Percentiles rank a stretch among this genome's conserved stretches.
Conservation (phyloP, 1,284 basidiomycete species). For the Golubevia pallescens region DNA sequence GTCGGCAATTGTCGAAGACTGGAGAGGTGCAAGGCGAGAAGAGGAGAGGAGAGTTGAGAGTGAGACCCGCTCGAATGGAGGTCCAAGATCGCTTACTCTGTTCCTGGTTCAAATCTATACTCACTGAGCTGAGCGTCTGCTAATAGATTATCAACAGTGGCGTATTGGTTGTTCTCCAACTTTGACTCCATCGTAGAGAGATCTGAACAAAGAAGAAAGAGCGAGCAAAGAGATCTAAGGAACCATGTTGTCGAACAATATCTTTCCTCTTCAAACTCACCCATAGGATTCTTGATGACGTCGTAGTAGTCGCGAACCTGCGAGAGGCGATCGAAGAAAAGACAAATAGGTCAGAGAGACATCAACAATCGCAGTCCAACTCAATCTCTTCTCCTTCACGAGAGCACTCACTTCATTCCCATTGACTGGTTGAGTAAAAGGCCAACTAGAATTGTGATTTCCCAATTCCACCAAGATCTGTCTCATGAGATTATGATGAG, state of each 20-base stretch:
- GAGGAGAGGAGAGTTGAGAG: neutral
- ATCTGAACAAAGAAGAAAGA: conserved; percentile 14
- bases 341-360: neutral
- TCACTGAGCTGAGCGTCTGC: conserved; percentile 49
- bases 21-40: no score
- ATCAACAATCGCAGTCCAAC: neutral
- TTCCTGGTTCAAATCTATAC: conserved; percentile 3
- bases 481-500: conserved; percentile 61
- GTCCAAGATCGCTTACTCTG: no score
- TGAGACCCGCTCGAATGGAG: neutral
- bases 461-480: conserved; percentile 57
- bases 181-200: conserved; percentile 62
- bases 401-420: conserved; percentile 30
- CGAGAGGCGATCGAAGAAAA: neutral
- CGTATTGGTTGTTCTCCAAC: conserved; percentile 61
- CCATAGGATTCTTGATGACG: conserved; percentile 91
- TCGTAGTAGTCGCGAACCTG: conserved; percentile 80
- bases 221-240: neutral
- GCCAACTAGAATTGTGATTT: conserved; percentile 56
- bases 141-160: conserved; percentile 52
- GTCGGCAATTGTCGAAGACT: conserved; percentile 60
- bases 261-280: conserved; percentile 70
- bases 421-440: conserved; percentile 59
- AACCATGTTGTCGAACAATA: neutral
- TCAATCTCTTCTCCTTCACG: neutral